These are phyloP conservation scores for Chaetomiaceae sp. DNA, from an alignment of 2,329 filamentous ascomycete genomes.

Conservation along the genomic window DNA sequence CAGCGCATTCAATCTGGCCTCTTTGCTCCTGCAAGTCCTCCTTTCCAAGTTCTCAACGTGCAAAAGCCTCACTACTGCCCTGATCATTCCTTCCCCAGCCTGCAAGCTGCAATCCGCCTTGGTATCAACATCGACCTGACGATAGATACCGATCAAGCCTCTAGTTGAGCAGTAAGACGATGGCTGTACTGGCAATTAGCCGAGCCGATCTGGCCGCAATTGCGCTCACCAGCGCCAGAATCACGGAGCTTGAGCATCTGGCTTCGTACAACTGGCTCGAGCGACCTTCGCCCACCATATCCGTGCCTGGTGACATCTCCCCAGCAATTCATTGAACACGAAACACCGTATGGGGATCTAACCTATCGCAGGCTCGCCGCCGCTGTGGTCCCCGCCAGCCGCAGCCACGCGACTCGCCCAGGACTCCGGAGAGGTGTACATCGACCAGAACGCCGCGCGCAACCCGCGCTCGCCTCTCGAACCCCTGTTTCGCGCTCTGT, in stretches of 20 bases:
- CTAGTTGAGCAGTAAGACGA: too few species aligned
- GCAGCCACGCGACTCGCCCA: not conserved
- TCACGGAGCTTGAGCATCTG: conserved; percentile 5
- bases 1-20: too few species aligned
- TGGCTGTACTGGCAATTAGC: too few species aligned
- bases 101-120: too few species aligned
- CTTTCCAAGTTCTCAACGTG: too few species aligned
- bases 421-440: conserved; percentile 37
- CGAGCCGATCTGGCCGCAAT: not conserved
- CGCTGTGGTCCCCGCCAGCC: conserved; percentile 6
- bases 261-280: conserved; percentile 9
- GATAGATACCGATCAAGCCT: too few species aligned
- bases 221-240: not conserved
- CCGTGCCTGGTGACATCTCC: conserved; percentile 6
- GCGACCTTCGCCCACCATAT: not conserved
- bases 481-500: conserved; percentile 41
- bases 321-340: not conserved
- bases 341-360: not conserved
- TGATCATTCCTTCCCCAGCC: too few species aligned
- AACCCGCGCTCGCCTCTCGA: conserved; percentile 39
- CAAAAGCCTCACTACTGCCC: too few species aligned
- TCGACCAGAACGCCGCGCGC: conserved; percentile 40
- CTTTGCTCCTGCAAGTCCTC: too few species aligned
- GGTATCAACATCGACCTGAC: too few species aligned
- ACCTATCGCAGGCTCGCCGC: not conserved